Conservation (phyloP, 2,329 filamentous ascomycete species). For the Coniella vitis region DNA sequence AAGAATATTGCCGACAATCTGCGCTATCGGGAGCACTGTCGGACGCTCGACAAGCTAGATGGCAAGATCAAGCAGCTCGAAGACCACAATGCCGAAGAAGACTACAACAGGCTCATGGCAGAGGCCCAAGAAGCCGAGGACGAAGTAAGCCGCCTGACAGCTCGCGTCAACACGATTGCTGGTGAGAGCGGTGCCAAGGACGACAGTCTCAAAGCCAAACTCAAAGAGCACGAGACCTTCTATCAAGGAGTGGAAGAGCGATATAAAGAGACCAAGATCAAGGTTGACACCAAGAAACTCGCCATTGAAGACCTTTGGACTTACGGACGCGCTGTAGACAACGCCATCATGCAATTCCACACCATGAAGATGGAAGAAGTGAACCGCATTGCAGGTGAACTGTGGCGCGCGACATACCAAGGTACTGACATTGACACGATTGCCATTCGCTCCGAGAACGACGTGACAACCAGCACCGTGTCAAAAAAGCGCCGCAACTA, state of each 20-base stretch:
- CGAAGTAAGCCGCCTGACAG: conserved; percentile 61
- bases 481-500: conserved; percentile 68
- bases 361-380: conserved; percentile 97
- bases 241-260: conserved; percentile 75
- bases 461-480: conserved; percentile 40
- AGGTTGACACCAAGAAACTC: conserved; percentile 84
- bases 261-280: conserved; percentile 84
- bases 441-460: conserved; percentile 85
- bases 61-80: conserved; percentile 69
- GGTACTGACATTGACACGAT: conserved; percentile 97
- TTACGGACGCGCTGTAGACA: conserved; percentile 79
- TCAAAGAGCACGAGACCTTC: conserved; percentile 69
- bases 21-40: conserved; percentile 69
- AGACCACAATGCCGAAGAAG: conserved; percentile 71
- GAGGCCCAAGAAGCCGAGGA: conserved; percentile 64
- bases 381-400: conserved; percentile 86
- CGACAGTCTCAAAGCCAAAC: conserved; percentile 51
- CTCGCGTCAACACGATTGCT: conserved; percentile 66
- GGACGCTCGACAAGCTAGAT: conserved; percentile 59
- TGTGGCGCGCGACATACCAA: conserved; percentile 97
- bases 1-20: conserved; percentile 86
- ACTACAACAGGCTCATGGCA: conserved; percentile 65
- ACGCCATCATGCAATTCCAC: conserved; percentile 97
- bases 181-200: conserved; percentile 81
- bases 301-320: conserved; percentile 84